phyloP scores from a whole-genome alignment of 129 eudicot species.

The Daucus carota region DNA sequence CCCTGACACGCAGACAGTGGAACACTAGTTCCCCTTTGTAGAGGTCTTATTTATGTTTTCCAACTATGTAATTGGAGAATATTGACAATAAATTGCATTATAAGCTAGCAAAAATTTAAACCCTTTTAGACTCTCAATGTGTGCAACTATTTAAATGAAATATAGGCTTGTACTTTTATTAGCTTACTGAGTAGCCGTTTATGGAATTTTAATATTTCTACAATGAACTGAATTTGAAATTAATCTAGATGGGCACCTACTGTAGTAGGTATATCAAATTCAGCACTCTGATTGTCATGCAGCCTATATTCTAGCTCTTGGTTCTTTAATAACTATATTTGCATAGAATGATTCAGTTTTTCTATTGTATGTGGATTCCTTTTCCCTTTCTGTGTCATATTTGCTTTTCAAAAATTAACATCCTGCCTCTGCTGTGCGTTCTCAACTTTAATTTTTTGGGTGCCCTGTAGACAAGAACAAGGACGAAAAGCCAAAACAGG shows the following conservation, averaged over 20 bases:
- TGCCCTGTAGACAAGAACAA: conserved; percentile 49
- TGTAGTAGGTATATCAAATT: background rate
- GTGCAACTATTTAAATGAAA: background rate
- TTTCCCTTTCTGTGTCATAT: background rate
- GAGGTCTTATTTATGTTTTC: background rate
- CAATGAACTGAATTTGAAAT: background rate
- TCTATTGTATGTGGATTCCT: background rate
- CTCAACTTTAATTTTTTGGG: conserved; percentile 9
- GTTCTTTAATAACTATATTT: background rate
- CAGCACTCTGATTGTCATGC: background rate
- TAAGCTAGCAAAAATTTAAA: background rate
- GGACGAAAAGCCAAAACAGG: conserved; percentile 44
- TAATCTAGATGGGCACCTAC: background rate
- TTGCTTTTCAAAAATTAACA: background rate
- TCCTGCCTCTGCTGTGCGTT: background rate
- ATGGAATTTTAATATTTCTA: background rate
- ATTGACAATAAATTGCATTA: background rate
- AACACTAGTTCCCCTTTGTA: background rate
- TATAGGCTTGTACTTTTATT: background rate
- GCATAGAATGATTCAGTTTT: background rate
- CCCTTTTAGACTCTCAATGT: background rate
- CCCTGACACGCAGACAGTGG: background rate
- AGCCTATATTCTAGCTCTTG: background rate
- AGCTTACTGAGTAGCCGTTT: background rate
- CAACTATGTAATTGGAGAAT: background rate